Evolutionary conservation across 2,329 filamentous ascomycete species (phyloP).

Genomic region (Botrytis deweyae): DNA sequence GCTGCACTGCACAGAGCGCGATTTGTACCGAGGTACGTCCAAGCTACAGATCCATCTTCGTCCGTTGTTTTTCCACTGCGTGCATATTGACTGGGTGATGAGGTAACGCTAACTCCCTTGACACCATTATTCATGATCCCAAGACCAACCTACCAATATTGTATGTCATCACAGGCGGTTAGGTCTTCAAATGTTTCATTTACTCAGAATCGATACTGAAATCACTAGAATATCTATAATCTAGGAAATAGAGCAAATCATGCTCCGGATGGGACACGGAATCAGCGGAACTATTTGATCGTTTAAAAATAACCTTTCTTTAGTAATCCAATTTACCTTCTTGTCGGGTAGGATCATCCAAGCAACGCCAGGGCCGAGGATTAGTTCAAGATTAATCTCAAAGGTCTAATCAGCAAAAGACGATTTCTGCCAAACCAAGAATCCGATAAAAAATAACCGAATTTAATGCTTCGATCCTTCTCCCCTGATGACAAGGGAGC

Average conservation of each 20-base stretch:
- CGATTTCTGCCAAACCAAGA: slow-evolving; percentile 17
- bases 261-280: neutral
- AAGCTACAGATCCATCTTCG: slow-evolving; percentile 3
- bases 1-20: slow-evolving; percentile 12
- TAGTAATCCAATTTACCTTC: slow-evolving; percentile 8
- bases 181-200: neutral
- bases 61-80: neutral
- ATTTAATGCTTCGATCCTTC: neutral
- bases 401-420: slow-evolving; percentile 1
- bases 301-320: neutral
- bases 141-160: slow-evolving; percentile 3
- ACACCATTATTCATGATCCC: neutral
- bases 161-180: neutral
- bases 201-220: neutral
- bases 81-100: neutral
- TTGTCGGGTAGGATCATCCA: slow-evolving; percentile 5
- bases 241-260: neutral
- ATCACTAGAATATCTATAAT: neutral
- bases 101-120: slow-evolving; percentile 8
- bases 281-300: neutral
- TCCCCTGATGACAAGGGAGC: neutral
- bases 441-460: slow-evolving; percentile 14
- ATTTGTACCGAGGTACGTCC: slow-evolving; percentile 8
- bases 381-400: neutral
- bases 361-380: neutral